Percentiles rank a stretch among this genome's conserved stretches.
Conservation (phyloP, 1,139 yeast species). For the Scheffersomyces quercinus region DNA sequence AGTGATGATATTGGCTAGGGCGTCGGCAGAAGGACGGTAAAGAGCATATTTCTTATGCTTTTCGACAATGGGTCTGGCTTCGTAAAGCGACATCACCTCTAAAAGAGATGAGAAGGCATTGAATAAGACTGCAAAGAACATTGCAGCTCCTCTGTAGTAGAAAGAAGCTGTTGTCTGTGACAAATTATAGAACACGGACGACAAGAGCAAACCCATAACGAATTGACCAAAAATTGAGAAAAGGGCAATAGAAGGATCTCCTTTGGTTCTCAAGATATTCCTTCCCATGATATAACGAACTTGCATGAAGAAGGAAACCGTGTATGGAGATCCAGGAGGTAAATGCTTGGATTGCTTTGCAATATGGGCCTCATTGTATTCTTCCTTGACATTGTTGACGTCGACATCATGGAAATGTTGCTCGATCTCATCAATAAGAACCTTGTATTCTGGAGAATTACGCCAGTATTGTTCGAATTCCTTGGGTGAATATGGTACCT, state of each 20-base stretch:
- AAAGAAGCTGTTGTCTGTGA: constrained; percentile 46
- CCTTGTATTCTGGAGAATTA: constrained; percentile 51
- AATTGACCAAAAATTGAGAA: constrained; percentile 63
- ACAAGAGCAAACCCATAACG: constrained; percentile 70
- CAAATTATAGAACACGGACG: constrained; percentile 75
- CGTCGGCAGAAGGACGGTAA: constrained; percentile 78
- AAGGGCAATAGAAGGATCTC: constrained; percentile 66
- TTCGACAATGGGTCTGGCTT: constrained; percentile 77
- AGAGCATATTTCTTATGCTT: constrained; percentile 76
- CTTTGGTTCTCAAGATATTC: constrained; percentile 61
- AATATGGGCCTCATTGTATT: constrained; percentile 51
- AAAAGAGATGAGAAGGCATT: constrained; percentile 75
- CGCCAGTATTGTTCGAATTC: constrained; percentile 72
- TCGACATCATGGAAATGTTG: constrained; percentile 22
- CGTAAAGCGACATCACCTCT: constrained; percentile 68
- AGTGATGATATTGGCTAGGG: constrained; percentile 65
- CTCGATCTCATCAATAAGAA: constrained; percentile 34
- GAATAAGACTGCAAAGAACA: constrained; percentile 77
- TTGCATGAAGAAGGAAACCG: constrained; percentile 67
- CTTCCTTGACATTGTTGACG: constrained; percentile 17
- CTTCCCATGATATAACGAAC: constrained; percentile 59
- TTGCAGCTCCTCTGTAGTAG: constrained; percentile 66
- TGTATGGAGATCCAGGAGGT: constrained; percentile 58
- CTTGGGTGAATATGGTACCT: constrained; percentile 66
- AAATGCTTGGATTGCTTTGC: constrained; percentile 60